phyloP scores from a whole-genome alignment of 2,329 filamentous ascomycete species.

The Aspergillus quadricinctus region DNA sequence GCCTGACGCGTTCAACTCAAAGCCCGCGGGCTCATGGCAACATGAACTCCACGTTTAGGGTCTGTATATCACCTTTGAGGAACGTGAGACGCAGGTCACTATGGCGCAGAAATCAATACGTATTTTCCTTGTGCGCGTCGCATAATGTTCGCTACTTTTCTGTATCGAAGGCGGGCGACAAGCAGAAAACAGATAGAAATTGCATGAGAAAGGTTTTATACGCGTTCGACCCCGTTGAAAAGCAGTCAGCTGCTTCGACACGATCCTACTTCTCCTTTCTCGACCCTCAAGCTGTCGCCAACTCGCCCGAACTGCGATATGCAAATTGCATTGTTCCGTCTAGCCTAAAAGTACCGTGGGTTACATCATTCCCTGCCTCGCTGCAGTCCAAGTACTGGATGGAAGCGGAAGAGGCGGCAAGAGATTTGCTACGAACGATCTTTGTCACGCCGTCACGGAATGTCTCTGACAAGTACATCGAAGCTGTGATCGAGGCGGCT shows the following conservation, averaged over 20 bases:
- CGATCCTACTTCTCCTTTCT: conserved; percentile 3
- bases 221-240: conserved; percentile 10
- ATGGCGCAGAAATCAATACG: not conserved
- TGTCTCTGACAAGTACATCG: not conserved
- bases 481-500: conserved; percentile 4
- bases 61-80: not conserved
- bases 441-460: not conserved
- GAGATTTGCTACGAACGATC: not conserved
- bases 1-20: not conserved
- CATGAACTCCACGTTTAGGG: not conserved
- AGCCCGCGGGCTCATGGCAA: not conserved
- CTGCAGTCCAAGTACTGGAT: conserved; percentile 13
- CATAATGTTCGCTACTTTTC: not conserved
- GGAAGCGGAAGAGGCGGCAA: conserved; percentile 6
- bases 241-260: not conserved
- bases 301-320: not conserved
- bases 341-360: conserved; percentile 7
- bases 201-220: conserved; percentile 1
- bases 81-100: not conserved
- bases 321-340: conserved; percentile 6
- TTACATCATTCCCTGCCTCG: conserved; percentile 5
- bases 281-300: not conserved
- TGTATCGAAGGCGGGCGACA: not conserved
- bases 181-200: not conserved
- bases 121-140: not conserved